Evolutionary conservation across 2,329 filamentous ascomycete genomes (phyloP), one percentile per base, ranked within the genome.

Genomic region (Cadophora gregata): DNA sequence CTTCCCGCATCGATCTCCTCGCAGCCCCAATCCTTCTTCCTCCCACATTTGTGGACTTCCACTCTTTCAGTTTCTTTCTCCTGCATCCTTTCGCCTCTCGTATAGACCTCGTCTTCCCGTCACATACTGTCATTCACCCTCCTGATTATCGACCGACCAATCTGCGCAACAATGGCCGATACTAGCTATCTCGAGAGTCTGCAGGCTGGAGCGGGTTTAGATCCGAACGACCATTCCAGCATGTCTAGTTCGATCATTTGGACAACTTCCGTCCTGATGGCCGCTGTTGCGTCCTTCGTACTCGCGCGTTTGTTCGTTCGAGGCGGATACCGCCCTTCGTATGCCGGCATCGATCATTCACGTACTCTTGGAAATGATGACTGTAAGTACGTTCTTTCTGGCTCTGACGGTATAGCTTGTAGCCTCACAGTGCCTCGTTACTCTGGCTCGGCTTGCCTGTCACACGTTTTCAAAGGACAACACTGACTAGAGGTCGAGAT

Each of bases 311-410:
- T 56, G 14, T 21, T 38, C 27, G 61, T 63, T 8, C 61, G 61
- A 55, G 27, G 10, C 38, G 14, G 12, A 42, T 19, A 42, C 14
- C 38, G 14, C 19, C 14, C 5, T 33, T 5, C 5, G 10, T 3
- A 16, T 42, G 3, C 2, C 16, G 7, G 19, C 48, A 62, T 59
- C n/a, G 50, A 51, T 14, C 47, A 53, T 21, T 24, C 53, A 36
- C 55, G 33, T 42, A 50, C 56, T 14, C 14, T 62, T 33, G 66
- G 66, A 31, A 31, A 21, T 25, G 66, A 67, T 51, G 66, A 67
- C 45, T 65, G 66, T 67, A 63, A 63, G 66, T 62, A 16, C 19
- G 27, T 7, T n/a, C 50, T 29, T 14, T 38, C 29, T 65, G 10
- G n/a, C 12, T 47, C 31, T 24, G 31, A 21, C 21, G 38, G 3